A percentile compares a stretch with the other conserved stretches of the same genome.
Conservation (phyloP, 306 rosid species). For the Quillaja saponaria region DNA sequence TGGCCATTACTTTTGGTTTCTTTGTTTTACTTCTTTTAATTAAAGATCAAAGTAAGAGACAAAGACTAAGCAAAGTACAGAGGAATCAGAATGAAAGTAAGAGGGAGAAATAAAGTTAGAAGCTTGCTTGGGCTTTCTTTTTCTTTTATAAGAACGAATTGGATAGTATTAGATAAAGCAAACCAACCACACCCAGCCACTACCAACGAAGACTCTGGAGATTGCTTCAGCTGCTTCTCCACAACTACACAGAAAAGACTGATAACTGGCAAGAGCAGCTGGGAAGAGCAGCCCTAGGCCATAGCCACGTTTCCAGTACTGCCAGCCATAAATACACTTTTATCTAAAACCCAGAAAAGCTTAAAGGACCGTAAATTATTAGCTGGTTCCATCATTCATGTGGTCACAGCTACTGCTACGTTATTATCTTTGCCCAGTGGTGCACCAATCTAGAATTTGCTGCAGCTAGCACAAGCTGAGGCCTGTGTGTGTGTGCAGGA, state of each 20-base stretch:
- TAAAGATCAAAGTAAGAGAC: constrained; percentile 18
- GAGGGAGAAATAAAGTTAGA: constrained; percentile 24
- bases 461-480: not conserved
- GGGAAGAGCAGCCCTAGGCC: too few relatives aligned
- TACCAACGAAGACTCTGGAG: not conserved
- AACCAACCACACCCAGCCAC: not conserved
- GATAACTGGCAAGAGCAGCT: too few relatives aligned
- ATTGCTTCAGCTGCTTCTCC: constrained; percentile 7
- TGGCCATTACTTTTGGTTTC: constrained; percentile 14
- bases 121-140: not conserved
- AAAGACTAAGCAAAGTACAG: constrained; percentile 56
- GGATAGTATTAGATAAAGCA: constrained; percentile 33
- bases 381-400: constrained; percentile 17
- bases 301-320: constrained; percentile 59
- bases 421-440: constrained; percentile 37
- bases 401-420: constrained; percentile 9
- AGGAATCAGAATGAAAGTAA: constrained; percentile 21
- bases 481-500: constrained; percentile 13
- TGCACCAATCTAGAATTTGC: not conserved
- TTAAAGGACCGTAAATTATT: not conserved
- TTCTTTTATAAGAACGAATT: constrained; percentile 14
- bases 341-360: constrained; percentile 45
- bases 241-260: too few relatives aligned
- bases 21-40: constrained; percentile 37
- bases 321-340: constrained; percentile 50